Evolutionary conservation across 345 rosid species (phyloP).

Genomic region (Syzygium jambos): DNA sequence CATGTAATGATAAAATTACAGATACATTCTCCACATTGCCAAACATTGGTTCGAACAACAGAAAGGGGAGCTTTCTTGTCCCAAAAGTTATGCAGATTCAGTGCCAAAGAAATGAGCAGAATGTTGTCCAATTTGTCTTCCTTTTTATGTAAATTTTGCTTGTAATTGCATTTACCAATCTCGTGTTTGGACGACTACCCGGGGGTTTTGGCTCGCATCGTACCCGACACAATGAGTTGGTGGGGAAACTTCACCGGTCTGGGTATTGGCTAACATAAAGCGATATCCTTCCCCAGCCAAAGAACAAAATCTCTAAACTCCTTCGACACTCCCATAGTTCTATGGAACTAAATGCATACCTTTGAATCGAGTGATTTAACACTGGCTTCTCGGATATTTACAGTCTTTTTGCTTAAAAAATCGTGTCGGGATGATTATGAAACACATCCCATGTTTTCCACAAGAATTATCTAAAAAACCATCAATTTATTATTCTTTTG

Average conservation of each 20-base stretch:
- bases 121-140: background rate
- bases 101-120: background rate
- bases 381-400: background rate
- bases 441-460: background rate
- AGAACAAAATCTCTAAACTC: background rate
- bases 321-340: background rate
- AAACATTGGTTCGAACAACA: background rate
- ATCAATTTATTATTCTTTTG: no score
- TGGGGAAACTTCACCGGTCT: background rate
- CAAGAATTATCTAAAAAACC: no score
- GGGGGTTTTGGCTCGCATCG: background rate
- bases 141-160: background rate
- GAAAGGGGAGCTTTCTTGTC: background rate
- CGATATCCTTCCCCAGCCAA: background rate
- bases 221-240: background rate
- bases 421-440: background rate
- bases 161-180: background rate
- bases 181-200: background rate
- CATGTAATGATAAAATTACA: background rate
- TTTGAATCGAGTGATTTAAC: background rate
- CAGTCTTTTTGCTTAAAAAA: background rate
- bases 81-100: background rate
- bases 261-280: background rate
- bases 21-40: background rate
- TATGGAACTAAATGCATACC: background rate